Percentiles rank a stretch among this genome's conserved stretches.
These are phyloP conservation scores for Trypanosoma boissoni DNA, from an alignment of 208 protist species.

Conservation along the genomic window DNA sequence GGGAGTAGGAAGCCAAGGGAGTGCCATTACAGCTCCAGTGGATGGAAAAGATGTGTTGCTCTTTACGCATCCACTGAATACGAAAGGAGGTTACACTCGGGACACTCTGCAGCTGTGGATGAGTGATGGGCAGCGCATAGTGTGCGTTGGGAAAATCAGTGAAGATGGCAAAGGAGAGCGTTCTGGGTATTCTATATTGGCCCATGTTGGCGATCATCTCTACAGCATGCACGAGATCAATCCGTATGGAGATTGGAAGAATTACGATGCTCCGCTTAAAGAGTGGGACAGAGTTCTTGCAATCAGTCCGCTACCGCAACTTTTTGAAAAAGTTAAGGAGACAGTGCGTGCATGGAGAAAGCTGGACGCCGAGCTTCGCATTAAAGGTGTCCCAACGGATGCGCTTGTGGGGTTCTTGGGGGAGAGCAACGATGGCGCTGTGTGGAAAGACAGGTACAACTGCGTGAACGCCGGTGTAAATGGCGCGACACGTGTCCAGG, in stretches of 20 bases:
- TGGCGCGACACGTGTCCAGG: too few species aligned
- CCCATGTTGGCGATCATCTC: background rate
- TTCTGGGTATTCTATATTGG: background rate
- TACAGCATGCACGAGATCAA: constrained; percentile 1
- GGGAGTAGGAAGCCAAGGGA: background rate
- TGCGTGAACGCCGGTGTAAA: constrained; percentile 3
- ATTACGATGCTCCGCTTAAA: too few species aligned
- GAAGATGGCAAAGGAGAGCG: background rate
- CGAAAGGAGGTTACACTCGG: background rate
- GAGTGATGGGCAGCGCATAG: constrained; percentile 6
- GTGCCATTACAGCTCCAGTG: background rate
- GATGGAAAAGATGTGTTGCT: constrained; percentile 6
- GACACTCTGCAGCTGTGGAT: constrained; percentile 6
- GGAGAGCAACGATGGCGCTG: background rate
- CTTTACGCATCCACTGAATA: constrained; percentile 4
- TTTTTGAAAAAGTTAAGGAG: background rate
- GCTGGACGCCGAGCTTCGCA: background rate
- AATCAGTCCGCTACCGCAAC: background rate
- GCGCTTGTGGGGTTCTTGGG: constrained; percentile 10
- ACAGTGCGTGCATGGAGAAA: too few species aligned
- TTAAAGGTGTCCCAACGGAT: background rate
- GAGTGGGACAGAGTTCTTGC: too few species aligned
- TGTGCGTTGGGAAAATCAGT: background rate
- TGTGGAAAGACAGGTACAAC: constrained; percentile 7
- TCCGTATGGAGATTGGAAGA: too few species aligned